Base-by-base conservation (phyloP, 108 stramenopile genomes). In the Nannochloropsis oceanica region DNA sequence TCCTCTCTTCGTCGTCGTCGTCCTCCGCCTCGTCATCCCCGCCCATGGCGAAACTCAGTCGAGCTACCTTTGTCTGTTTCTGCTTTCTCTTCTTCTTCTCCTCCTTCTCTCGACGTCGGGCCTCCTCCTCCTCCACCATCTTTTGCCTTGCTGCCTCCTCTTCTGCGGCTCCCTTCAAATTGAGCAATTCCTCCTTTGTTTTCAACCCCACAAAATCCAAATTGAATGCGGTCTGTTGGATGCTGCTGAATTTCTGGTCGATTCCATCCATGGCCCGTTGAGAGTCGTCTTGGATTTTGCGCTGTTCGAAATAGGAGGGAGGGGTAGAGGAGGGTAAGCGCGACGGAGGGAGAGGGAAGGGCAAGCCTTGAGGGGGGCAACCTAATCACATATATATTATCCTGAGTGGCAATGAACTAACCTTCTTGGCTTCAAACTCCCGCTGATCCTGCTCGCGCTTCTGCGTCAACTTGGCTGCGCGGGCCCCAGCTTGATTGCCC, bases 401-500 rank as follows among this genome's bases (percentile, higher is more conserved):
- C 34, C 34, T 1, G 34, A 34, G 34, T 5, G 5, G 34, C 34
- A 34, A 34, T 34, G 5, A 34, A 34, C 89, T 83, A 26, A 87
- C 79, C 80, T 87, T 87, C 24, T 89, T 86, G 73, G 25, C 86
- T 86, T 90, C 90, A 27, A 87, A 91, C 82, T 89, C 89, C 42
- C n/a, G 44, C 44, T 89, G 91, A 22, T 90, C 87, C 43, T 90
- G 43, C 82, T 89, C 88, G 1, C 91, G 83, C 44, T 91, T 81
- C 44, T 90, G 85, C 1, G 91, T 90, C 12, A 91, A 81, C 20
- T 82, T 14, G 34, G 91, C 91, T 1, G 91, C 91, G 13, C 89
- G 24, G 20, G 46, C 79, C 0, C 91, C 91, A 2, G 91, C 88
- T 22, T 90, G 44, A 34, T 89, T 90, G 9, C 91, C 91, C 84